Percentiles rank a stretch among this genome's conserved stretches.
These are phyloP conservation scores for Candida gorgasii DNA, from an alignment of 805 yeast genomes.

Conservation along the genomic window DNA sequence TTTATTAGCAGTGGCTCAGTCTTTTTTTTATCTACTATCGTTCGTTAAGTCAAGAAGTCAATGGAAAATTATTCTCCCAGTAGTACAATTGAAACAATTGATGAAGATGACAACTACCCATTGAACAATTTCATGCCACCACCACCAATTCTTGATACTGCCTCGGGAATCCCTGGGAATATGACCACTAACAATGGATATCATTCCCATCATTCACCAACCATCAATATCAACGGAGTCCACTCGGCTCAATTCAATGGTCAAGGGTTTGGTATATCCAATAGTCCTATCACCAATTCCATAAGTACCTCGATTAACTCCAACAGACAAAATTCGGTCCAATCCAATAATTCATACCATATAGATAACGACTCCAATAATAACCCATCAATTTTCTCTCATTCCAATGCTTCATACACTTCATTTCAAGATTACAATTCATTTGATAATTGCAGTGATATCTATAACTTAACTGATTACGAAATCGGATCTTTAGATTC, in stretches of 20 bases:
- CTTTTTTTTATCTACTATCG: too few species aligned
- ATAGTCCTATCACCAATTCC: not conserved
- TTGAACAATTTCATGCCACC: conserved; percentile 21
- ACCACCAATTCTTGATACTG: conserved; percentile 19
- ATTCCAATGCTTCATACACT: conserved; percentile 15
- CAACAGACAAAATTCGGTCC: conserved; percentile 16
- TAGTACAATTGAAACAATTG: conserved; percentile 18
- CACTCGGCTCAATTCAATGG: not conserved
- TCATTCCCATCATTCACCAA: conserved; percentile 2
- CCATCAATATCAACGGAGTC: not conserved
- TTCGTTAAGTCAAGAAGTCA: too few species aligned
- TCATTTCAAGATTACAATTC: conserved; percentile 12
- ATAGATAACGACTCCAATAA: conserved; percentile 13
- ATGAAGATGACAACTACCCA: conserved; percentile 12
- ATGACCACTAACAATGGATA: not conserved
- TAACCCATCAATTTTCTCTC: conserved; percentile 15
- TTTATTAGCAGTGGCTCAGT: not conserved
- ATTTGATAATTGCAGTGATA: conserved; percentile 15
- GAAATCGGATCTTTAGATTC: conserved; percentile 29
- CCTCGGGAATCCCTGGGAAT: too few species aligned
- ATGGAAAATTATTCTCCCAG: conserved; percentile 14
- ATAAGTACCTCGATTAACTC: too few species aligned
- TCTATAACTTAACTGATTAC: conserved; percentile 25
- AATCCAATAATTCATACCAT: conserved; percentile 16
- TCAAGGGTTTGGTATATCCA: not conserved